These are phyloP conservation scores for Fusarium sp. DNA, from an alignment of 2,329 filamentous ascomycete genomes.

Conservation along the genomic window DNA sequence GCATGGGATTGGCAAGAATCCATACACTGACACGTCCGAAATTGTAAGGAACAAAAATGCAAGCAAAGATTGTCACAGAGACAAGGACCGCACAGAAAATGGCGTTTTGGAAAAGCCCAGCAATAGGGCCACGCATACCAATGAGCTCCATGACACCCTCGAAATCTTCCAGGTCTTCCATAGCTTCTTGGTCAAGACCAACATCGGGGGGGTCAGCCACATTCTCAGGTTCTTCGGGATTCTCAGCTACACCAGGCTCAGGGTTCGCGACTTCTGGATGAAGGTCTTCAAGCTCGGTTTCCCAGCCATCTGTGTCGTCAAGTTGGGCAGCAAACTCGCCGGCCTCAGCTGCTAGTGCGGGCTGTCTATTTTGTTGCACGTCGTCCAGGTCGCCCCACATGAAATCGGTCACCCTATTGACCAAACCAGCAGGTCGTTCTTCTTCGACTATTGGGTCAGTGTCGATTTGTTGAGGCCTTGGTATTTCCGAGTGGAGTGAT, in stretches of 20 bases:
- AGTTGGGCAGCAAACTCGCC: slow-evolving; percentile 50
- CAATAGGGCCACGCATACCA: slow-evolving; percentile 93
- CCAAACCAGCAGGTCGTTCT: slow-evolving; percentile 41
- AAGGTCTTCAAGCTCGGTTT: slow-evolving; percentile 52
- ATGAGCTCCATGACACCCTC: slow-evolving; percentile 96
- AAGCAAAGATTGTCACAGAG: slow-evolving; percentile 83
- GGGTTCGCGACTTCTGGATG: slow-evolving; percentile 49
- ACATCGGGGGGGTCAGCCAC: slow-evolving; percentile 73
- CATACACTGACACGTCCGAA: slow-evolving; percentile 87
- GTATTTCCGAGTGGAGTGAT: not conserved
- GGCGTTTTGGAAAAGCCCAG: slow-evolving; percentile 91
- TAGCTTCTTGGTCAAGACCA: slow-evolving; percentile 77
- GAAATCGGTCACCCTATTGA: slow-evolving; percentile 63
- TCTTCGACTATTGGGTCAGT: slow-evolving; percentile 28
- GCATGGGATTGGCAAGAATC: slow-evolving; percentile 80
- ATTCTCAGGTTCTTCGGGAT: slow-evolving; percentile 56
- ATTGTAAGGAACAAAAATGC: slow-evolving; percentile 92
- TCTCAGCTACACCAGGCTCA: slow-evolving; percentile 35
- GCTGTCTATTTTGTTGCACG: slow-evolving; percentile 44
- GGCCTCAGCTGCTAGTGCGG: slow-evolving; percentile 55
- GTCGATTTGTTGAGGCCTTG: slow-evolving; percentile 7
- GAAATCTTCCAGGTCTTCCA: slow-evolving; percentile 91
- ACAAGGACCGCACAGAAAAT: slow-evolving; percentile 94
- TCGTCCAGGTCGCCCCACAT: slow-evolving; percentile 69
- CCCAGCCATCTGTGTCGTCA: slow-evolving; percentile 48